These are phyloP conservation scores for Lanmaoa rubissima DNA, from an alignment of 768 basidiomycete species.

Conservation along the genomic window DNA sequence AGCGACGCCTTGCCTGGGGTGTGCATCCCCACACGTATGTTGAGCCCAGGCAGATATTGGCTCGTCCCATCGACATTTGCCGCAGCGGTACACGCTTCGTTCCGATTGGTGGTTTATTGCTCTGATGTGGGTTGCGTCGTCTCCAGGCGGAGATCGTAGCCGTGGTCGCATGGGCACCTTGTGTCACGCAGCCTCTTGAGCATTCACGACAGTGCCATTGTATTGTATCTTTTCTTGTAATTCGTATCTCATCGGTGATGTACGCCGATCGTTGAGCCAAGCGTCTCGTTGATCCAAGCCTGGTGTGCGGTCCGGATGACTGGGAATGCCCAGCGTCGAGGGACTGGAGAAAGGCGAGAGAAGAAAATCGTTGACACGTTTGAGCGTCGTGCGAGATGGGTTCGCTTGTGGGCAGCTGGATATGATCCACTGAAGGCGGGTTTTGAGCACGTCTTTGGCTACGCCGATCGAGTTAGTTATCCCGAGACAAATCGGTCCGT, in stretches of 20 bases:
- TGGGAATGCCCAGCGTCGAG: neutral
- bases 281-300: neutral
- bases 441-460: conserved; percentile 65
- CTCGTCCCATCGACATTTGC: conserved; percentile 72
- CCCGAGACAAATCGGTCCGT: neutral
- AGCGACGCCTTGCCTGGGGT: conserved; percentile 75
- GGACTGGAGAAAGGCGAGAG: conserved; percentile 39
- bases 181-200: neutral
- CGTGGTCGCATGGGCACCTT: neutral
- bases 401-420: conserved; percentile 72
- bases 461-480: conserved; percentile 3
- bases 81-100: conserved; percentile 54
- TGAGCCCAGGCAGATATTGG: conserved; percentile 65
- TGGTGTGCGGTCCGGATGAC: neutral
- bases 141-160: conserved; percentile 3
- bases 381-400: conserved; percentile 79
- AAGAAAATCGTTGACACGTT: conserved; percentile 72
- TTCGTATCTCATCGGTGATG: neutral
- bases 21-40: conserved; percentile 47
- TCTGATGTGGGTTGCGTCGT: conserved; percentile 34
- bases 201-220: neutral
- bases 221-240: neutral
- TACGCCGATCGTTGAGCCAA: neutral
- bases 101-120: conserved; percentile 61
- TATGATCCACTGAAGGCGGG: conserved; percentile 84